Base-by-base conservation (phyloP, 2,329 filamentous ascomycete genomes). In the Fusarium oxysporum region DNA sequence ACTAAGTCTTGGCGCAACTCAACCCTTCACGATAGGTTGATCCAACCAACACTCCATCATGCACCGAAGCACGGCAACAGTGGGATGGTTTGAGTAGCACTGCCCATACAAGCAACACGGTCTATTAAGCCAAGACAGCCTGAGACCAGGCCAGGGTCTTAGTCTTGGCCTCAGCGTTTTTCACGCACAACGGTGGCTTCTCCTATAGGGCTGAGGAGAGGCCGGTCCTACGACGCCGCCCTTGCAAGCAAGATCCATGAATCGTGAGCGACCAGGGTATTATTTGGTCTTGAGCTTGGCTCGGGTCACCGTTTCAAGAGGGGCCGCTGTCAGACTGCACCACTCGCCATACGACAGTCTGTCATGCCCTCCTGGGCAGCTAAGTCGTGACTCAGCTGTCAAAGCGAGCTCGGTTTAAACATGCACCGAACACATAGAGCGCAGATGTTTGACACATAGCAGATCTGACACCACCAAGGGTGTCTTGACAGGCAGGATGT, bases 241-340 rank as follows among this genome's bases (percentile, higher is more conserved):
- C 41, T 55, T 62, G 55, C 71, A 73, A 55, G 48, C 70, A 73
- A 73, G 70, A 71, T 68, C 67, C 70, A 73, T 68, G 62, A 44
- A 59, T 50, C 47, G 35, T 40, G 51, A 37, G 28, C 55, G 58
- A 48, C 59, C 50, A 70, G 62, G 71, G 55, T 55, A 54, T n/a
- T 57, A 25, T n/a, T 70, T 44, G 28, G 45, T 37, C 41, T 62
- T 50, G 48, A 44, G 45, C 51, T 61, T 61, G 45, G 51, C 40
- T 43, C 58, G 58, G 33, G 54, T 40, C 58, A 48, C 50, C 41
- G 41, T 62, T 66, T 55, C 37, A 61, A 51, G 57, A 62, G 62
- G 64, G 66, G 44, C 59, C 62, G 66, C 71, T 73, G 70, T 67
- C 62, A 71, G 47, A 43, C 45, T 62, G 69, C 48, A 71, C 66